Conservation (phyloP, 192 early-diverging fungal species). For the Coemansia sp. region DNA sequence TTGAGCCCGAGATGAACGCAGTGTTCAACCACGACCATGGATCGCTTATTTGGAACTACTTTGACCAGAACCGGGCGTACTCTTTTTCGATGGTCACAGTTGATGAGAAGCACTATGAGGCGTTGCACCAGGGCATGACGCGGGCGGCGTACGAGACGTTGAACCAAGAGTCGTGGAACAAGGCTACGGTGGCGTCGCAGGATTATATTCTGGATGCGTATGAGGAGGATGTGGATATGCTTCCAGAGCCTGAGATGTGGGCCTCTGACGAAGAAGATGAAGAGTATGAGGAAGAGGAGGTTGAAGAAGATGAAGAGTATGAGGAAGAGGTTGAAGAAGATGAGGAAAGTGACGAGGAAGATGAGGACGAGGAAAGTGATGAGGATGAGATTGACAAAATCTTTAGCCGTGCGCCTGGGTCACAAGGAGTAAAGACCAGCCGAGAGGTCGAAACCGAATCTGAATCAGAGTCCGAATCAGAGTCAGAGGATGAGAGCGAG, state of each 20-base stretch:
- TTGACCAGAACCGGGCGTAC: conserved; percentile 60
- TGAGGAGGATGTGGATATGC: conserved; percentile 63
- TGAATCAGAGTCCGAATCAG: conserved; percentile 42
- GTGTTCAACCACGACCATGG: conserved; percentile 68
- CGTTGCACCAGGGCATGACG: conserved; percentile 67
- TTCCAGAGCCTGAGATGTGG: conserved; percentile 30
- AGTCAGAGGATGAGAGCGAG: conserved; percentile 39
- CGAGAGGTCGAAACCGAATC: conserved; percentile 4
- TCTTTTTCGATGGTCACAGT: conserved; percentile 75
- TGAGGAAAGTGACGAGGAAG: neutral
- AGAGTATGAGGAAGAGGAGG: neutral
- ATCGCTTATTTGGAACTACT: conserved; percentile 85
- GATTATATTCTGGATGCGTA: conserved; percentile 74
- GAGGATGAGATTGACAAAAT: conserved; percentile 33
- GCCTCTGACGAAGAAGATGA: conserved; percentile 29
- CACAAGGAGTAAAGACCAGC: conserved; percentile 36
- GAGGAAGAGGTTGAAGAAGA: neutral
- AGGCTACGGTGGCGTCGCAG: conserved; percentile 67
- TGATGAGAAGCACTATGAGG: conserved; percentile 50
- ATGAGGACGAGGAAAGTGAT: conserved; percentile 16
- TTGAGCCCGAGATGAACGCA: conserved; percentile 76
- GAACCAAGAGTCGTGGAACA: conserved; percentile 63
- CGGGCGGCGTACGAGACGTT: conserved; percentile 75
- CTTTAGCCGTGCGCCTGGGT: conserved; percentile 21
- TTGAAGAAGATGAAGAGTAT: neutral